Conservation (phyloP, 2,329 filamentous ascomycete species). For the Periconia digitata region DNA sequence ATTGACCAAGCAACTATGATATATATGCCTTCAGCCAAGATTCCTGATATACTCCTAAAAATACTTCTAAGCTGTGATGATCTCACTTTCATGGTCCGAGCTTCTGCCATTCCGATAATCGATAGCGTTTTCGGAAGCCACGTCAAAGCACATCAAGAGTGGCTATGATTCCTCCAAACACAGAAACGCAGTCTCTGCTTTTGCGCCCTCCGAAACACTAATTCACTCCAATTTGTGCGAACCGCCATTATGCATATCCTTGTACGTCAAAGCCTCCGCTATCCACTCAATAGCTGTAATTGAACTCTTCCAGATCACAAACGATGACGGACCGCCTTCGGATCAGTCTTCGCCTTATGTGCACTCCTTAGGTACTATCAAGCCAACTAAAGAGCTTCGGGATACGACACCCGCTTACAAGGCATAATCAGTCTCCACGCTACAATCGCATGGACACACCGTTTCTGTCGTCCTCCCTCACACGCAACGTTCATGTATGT, state of each 20-base stretch:
- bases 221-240: neutral
- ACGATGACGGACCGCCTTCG: conserved; percentile 56
- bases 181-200: conserved; percentile 5
- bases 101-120: conserved; percentile 21
- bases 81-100: conserved; percentile 10
- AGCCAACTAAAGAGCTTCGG: conserved; percentile 1
- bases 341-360: conserved; percentile 53
- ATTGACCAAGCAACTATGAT: too few relatives aligned
- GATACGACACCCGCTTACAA: conserved; percentile 41
- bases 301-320: conserved; percentile 45
- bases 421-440: conserved; percentile 43
- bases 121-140: conserved; percentile 27
- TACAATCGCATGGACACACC: conserved; percentile 69
- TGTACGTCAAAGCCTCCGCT: conserved; percentile 20
- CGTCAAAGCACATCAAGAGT: conserved; percentile 17
- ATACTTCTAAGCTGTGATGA: too few relatives aligned
- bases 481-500: conserved; percentile 77
- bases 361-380: conserved; percentile 37
- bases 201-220: conserved; percentile 10
- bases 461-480: conserved; percentile 91
- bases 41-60: too few relatives aligned
- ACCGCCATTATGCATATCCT: conserved; percentile 41
- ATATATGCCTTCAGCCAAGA: too few relatives aligned
- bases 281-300: neutral
- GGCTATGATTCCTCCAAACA: conserved; percentile 12